Base-by-base conservation (phyloP, 805 yeast species). In the Starmerella bombi region DNA sequence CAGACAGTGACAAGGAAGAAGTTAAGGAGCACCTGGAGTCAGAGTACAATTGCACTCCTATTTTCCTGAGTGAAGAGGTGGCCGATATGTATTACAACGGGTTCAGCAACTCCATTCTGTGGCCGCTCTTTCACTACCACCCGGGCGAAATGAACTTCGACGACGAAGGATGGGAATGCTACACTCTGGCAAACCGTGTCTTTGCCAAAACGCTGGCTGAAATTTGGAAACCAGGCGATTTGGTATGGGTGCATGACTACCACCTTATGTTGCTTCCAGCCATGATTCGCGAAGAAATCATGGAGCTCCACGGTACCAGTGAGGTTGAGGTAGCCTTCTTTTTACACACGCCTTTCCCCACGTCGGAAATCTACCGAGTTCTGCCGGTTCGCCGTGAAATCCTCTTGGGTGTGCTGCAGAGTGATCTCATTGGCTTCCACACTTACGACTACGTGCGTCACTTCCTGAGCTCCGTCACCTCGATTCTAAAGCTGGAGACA, bases 91-190 rank as follows among this genome's bases (percentile, higher is more conserved):
- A 91, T 63, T 91, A 91, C 63, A 91, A 93, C 58, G 98, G 97
- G 23, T 91, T 93, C 61, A 74, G 84, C 48, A 91, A 91, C 61
- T 80, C 93, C 14, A 91, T 91, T 48, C 65, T 91, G 49, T 91
- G 99, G 99, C 99, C 99, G 1, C 63, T 93, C 46, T 91, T 91
- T 66, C 99, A 91, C 60, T 91, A 91, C 62, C 98, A 91, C 58
- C 98, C 99, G 0, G 98, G 97, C 46, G 98, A 93, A 60, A 91
- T 93, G 80, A 86, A 83, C 58, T 91, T 91, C 56, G 98, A 91
- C 61, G 98, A 91, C 59, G 75, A 74, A 46, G 94, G 96, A 1
- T 91, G 98, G 98, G 86, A 86, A 40, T 97, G 97, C 1, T 91
- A 91, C 59, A 80, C 84, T 41, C 91, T 84, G 58, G 97, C 97